Evolutionary conservation across 495 filamentous ascomycete genomes (phyloP).

Genomic region (Thozetella sp.): DNA sequence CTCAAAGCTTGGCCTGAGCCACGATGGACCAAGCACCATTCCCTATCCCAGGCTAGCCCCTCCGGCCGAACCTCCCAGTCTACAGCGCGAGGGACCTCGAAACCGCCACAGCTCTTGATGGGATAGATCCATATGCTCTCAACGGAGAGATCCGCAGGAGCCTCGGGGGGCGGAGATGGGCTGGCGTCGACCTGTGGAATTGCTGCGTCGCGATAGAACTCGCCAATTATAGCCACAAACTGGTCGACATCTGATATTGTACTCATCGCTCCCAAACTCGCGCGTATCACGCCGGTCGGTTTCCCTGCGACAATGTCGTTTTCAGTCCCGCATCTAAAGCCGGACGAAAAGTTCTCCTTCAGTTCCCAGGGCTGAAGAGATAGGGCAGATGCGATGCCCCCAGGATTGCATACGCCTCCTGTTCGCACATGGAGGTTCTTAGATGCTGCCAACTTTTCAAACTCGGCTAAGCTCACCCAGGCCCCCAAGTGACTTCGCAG

Average conservation of each 20-base stretch:
- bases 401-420: conserved; percentile 90
- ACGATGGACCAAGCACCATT: conserved; percentile 90
- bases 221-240: conserved; percentile 70
- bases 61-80: conserved; percentile 76
- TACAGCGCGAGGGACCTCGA: conserved; percentile 61
- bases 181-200: conserved; percentile 1
- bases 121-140: conserved; percentile 74
- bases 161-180: conserved; percentile 4
- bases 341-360: conserved; percentile 76
- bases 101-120: conserved; percentile 87
- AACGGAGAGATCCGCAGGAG: conserved; percentile 36
- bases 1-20: conserved; percentile 76
- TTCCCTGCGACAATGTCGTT: conserved; percentile 81
- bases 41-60: conserved; percentile 88
- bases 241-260: conserved; percentile 71
- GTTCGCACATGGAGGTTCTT: conserved; percentile 81
- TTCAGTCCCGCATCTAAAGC: conserved; percentile 77
- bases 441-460: conserved; percentile 80
- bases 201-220: conserved; percentile 70
- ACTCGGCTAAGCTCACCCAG: conserved; percentile 80
- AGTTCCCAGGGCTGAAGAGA: conserved; percentile 77
- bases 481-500: conserved; percentile 63
- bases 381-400: conserved; percentile 72
- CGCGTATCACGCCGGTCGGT: conserved; percentile 83
- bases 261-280: conserved; percentile 88